phyloP scores from a whole-genome alignment of 208 protist species.

The Trichomonas tenax region DNA sequence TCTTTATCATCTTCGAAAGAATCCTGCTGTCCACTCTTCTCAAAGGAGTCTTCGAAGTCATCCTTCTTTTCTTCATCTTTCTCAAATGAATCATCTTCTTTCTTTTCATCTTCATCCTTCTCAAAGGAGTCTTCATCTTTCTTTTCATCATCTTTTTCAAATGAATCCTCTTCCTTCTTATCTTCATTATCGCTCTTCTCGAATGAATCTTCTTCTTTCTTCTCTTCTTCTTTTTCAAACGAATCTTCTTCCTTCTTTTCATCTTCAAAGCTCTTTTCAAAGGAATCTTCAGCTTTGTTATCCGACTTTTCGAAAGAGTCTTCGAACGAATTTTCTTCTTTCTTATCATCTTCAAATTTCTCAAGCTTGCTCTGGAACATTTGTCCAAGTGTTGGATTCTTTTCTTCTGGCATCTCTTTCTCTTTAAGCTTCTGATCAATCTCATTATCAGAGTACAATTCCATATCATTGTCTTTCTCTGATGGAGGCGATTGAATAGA shows the following conservation, averaged over 20 bases:
- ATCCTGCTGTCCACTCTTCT: neutral
- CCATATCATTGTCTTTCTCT: no score
- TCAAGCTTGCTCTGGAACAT: no score
- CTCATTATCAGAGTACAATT: no score
- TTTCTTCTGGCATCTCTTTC: no score
- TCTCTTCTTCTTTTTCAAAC: neutral
- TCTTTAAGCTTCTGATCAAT: no score
- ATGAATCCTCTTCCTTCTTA: neutral
- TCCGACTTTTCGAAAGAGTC: neutral
- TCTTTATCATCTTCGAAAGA: neutral
- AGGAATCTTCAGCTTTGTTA: neutral
- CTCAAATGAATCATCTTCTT: neutral
- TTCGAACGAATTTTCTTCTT: neutral
- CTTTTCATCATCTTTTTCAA: neutral
- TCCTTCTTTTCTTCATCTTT: neutral
- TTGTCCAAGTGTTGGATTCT: no score
- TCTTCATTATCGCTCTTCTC: neutral
- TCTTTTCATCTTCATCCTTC: neutral
- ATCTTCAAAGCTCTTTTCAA: neutral
- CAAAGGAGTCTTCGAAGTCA: neutral
- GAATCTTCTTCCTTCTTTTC: neutral
- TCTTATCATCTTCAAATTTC: neutral
- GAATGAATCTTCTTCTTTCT: neutral
- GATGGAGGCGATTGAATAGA: neutral
- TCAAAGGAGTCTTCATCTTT: neutral